phyloP scores from a whole-genome alignment of 176 grass and related monocot species.

The Ananas comosus region DNA sequence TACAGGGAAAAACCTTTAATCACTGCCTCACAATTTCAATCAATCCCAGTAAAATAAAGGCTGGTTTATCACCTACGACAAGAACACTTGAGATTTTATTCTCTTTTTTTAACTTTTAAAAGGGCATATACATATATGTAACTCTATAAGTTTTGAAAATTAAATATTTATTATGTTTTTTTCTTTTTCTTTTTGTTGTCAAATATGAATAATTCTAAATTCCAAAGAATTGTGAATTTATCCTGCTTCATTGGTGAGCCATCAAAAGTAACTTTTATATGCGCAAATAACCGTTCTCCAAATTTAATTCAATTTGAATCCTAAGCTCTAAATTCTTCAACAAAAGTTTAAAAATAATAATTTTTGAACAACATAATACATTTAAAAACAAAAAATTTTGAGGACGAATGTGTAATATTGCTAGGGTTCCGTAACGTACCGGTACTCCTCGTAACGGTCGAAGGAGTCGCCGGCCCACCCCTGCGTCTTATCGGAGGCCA shows the following conservation, averaged over 20 bases:
- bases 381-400: neutral
- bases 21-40: no score
- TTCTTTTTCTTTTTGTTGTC: no score
- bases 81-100: neutral
- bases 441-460: slow-evolving; percentile 60
- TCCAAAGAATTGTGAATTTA: neutral
- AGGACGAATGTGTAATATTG: neutral
- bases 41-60: no score
- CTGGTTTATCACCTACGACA: neutral
- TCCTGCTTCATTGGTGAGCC: neutral
- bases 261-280: neutral
- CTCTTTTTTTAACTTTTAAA: no score
- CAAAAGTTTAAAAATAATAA: neutral
- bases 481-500: slow-evolving; percentile 50
- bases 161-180: no score
- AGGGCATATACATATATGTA: no score
- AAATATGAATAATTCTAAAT: no score
- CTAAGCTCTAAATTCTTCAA: neutral
- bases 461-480: slow-evolving; percentile 88
- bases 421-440: slow-evolving; percentile 27
- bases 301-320: no score
- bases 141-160: no score
- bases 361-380: neutral
- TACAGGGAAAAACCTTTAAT: neutral
- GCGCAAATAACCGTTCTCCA: no score